Conservation (phyloP, 768 basidiomycete species). For the Mycena belliarum region DNA sequence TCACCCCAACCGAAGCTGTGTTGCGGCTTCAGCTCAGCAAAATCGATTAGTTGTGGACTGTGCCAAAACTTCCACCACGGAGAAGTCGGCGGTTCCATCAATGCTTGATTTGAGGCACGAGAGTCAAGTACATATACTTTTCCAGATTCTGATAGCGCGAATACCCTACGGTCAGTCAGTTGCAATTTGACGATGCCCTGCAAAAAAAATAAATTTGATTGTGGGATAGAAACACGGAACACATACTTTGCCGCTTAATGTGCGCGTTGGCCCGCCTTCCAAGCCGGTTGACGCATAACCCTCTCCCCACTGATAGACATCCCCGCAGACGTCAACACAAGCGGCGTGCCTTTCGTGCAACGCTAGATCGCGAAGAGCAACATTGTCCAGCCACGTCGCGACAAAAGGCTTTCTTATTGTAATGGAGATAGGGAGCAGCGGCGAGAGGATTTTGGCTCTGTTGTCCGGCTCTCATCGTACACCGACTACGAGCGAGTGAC, state of each 20-base stretch:
- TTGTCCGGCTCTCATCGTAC: background rate
- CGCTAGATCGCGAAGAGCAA: slow-evolving; percentile 73
- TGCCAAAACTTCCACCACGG: slow-evolving; percentile 69
- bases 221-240: too few species aligned
- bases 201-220: too few species aligned
- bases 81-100: slow-evolving; percentile 37
- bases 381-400: slow-evolving; percentile 60
- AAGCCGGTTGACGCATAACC: slow-evolving; percentile 44
- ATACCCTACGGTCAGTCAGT: slow-evolving; percentile 60
- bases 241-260: slow-evolving; percentile 72
- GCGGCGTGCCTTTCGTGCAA: slow-evolving; percentile 69
- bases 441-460: slow-evolving; percentile 50
- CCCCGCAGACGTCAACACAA: slow-evolving; percentile 76
- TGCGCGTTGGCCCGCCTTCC: slow-evolving; percentile 44
- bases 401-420: slow-evolving; percentile 51
- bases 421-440: slow-evolving; percentile 38
- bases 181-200: slow-evolving; percentile 73
- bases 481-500: background rate
- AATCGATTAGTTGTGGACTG: slow-evolving; percentile 52
- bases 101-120: slow-evolving; percentile 46
- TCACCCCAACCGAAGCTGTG: slow-evolving; percentile 63
- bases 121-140: slow-evolving; percentile 70
- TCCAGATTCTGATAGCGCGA: slow-evolving; percentile 79
- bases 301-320: slow-evolving; percentile 84
- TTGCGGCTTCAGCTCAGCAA: slow-evolving; percentile 60